Percentiles rank a stretch among this genome's conserved stretches.
These are phyloP conservation scores for Solanum hybrid DNA, from an alignment of 305 asterid genomes.

Conservation along the genomic window DNA sequence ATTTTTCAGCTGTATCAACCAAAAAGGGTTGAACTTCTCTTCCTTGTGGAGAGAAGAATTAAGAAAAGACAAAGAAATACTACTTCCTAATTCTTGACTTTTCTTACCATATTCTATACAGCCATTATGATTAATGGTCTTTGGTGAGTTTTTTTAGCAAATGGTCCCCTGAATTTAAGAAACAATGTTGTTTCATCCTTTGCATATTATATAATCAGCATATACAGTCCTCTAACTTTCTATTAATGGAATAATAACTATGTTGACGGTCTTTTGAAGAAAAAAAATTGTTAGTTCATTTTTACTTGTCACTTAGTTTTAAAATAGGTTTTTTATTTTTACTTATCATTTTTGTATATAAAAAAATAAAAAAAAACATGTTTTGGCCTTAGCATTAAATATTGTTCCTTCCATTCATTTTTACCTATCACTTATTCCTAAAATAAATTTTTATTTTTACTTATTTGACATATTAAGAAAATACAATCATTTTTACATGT, in stretches of 20 bases:
- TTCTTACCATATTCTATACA: not conserved
- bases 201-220: not conserved
- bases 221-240: not conserved
- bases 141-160: not conserved
- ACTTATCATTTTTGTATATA: too few species aligned
- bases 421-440: too few species aligned
- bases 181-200: not conserved
- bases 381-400: not conserved
- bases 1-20: not conserved
- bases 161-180: not conserved
- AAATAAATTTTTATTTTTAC: too few species aligned
- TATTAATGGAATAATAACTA: not conserved
- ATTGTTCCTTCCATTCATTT: too few species aligned
- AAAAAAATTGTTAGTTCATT: accelerated
- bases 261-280: not conserved
- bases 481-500: not conserved
- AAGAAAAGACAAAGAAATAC: not conserved
- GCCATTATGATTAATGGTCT: not conserved
- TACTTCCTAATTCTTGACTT: not conserved
- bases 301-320: not conserved
- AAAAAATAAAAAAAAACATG: too few species aligned
- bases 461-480: not conserved
- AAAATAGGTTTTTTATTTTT: not conserved
- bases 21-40: not conserved
- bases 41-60: not conserved